A percentile compares a stretch with the other conserved stretches of the same genome.
phyloP scores from a whole-genome alignment of 2,329 filamentous ascomycete species.

The Botrytis paeoniae region DNA sequence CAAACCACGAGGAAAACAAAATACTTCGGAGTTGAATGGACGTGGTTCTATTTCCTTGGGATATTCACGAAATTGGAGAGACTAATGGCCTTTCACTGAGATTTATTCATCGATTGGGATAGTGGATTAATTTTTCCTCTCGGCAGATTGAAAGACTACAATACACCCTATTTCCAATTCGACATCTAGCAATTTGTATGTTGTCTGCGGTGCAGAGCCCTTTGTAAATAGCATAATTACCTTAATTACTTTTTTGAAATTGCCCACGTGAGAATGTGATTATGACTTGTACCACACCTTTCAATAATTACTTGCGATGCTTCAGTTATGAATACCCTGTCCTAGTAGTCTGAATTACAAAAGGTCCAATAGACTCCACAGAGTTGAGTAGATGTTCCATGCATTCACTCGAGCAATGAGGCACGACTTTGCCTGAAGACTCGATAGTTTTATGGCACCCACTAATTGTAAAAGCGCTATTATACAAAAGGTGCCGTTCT shows the following conservation, averaged over 20 bases:
- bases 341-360: not conserved
- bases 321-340: not conserved
- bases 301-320: not conserved
- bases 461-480: not conserved
- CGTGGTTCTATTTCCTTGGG: not conserved
- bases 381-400: not conserved
- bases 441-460: not conserved
- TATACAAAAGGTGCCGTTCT: not conserved
- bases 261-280: not conserved
- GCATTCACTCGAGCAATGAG: not conserved
- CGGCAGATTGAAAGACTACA: not conserved
- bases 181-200: not conserved
- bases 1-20: not conserved
- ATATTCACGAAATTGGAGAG: not conserved
- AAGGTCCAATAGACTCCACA: not conserved
- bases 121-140: not conserved
- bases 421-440: not conserved
- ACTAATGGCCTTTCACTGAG: not conserved
- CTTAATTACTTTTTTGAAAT: not conserved
- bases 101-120: not conserved
- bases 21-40: not conserved
- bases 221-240: not conserved
- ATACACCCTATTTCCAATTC: not conserved
- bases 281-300: not conserved
- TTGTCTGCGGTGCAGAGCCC: not conserved